Evolutionary conservation across 352 stramenopile species (phyloP).

Genomic region (Elongisporangium undulatum): DNA sequence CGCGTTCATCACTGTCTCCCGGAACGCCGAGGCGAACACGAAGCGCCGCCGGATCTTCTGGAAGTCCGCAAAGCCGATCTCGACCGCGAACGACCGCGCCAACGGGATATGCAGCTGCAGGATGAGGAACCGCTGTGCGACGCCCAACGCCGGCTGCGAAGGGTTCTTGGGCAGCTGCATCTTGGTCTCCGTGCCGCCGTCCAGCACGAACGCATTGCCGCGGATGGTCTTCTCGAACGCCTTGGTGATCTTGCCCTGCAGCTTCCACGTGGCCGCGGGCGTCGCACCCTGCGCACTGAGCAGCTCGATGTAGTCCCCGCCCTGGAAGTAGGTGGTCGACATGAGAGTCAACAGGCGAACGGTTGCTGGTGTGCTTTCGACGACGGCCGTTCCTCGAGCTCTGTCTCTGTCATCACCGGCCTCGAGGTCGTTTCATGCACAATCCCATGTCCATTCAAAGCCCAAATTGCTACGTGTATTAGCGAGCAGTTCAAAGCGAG

Average conservation of each 20-base stretch:
- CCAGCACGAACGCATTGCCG: slow-evolving; percentile 72
- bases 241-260: slow-evolving; percentile 75
- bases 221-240: slow-evolving; percentile 80
- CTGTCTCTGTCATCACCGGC: not conserved
- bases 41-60: slow-evolving; percentile 70
- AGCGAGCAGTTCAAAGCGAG: slow-evolving; percentile 10
- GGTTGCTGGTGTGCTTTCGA: not conserved
- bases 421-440: not conserved
- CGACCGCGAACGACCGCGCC: slow-evolving; percentile 62
- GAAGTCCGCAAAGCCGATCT: slow-evolving; percentile 77
- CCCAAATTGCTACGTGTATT: slow-evolving; percentile 8
- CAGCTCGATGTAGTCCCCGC: slow-evolving; percentile 76
- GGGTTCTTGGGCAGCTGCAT: slow-evolving; percentile 77
- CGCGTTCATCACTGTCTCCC: slow-evolving; percentile 44
- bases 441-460: slow-evolving; percentile 2
- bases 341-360: not conserved
- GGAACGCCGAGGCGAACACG: slow-evolving; percentile 75
- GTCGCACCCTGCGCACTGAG: slow-evolving; percentile 75
- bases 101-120: slow-evolving; percentile 62
- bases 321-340: slow-evolving; percentile 61
- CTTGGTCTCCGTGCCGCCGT: slow-evolving; percentile 69
- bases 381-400: not conserved
- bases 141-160: slow-evolving; percentile 28
- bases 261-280: slow-evolving; percentile 58
- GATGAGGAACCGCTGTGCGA: slow-evolving; percentile 75